These are phyloP conservation scores for Bruguiera hainesii DNA, from an alignment of 441 rosid genomes.

Conservation along the genomic window DNA sequence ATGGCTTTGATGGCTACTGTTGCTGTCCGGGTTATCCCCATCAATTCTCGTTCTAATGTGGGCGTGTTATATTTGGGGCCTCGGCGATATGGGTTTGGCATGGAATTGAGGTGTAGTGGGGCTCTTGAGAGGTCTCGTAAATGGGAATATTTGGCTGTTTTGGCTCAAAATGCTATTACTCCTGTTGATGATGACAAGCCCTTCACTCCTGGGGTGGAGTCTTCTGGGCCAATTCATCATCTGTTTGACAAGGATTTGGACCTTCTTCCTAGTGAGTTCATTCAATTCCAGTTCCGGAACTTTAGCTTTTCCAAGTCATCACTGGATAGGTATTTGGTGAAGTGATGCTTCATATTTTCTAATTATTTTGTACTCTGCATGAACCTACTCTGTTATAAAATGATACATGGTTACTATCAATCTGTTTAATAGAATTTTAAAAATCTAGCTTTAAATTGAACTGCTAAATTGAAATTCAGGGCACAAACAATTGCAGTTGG, in stretches of 20 bases:
- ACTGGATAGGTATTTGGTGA: conserved; percentile 2
- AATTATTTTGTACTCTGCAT: neutral
- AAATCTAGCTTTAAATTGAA: no score
- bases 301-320: neutral
- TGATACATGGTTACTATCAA: neutral
- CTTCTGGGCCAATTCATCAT: conserved; percentile 43
- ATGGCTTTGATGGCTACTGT: conserved; percentile 54
- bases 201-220: conserved; percentile 33
- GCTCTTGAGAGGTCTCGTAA: conserved; percentile 21
- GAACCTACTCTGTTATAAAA: neutral
- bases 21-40: conserved; percentile 48
- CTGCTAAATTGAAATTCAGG: neutral
- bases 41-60: conserved; percentile 28
- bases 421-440: neutral
- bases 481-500: conserved; percentile 14
- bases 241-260: conserved; percentile 60
- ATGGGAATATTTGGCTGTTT: conserved; percentile 44
- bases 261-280: conserved; percentile 68
- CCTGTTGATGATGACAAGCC: conserved; percentile 64
- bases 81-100: conserved; percentile 33
- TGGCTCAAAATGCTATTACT: conserved; percentile 44
- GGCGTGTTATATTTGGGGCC: conserved; percentile 35
- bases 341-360: neutral
- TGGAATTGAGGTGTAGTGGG: conserved; percentile 24
- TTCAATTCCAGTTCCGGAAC: conserved; percentile 11